Conservation (phyloP, 2,329 filamentous ascomycete genomes). For the Diaporthe longicolla region DNA sequence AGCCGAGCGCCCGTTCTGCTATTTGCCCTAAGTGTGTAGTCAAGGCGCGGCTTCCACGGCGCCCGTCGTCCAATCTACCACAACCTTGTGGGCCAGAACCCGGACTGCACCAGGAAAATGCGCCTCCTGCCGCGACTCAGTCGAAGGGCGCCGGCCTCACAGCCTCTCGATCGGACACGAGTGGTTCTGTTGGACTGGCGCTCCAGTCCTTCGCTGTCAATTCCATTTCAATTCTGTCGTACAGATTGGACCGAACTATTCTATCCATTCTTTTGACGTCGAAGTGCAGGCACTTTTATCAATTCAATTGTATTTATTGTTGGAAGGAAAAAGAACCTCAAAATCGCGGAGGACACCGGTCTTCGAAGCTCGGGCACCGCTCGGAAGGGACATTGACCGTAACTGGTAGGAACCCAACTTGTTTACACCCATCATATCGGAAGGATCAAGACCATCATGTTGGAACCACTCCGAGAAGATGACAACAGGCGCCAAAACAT, state of each 20-base stretch:
- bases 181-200: background rate
- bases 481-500: background rate
- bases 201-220: constrained; percentile 2
- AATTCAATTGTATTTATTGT: background rate
- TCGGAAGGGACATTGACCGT: background rate
- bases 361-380: background rate
- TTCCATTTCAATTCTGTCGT: background rate
- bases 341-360: background rate
- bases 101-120: background rate
- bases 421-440: too few species aligned
- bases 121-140: constrained; percentile 1
- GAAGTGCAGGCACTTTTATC: background rate
- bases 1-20: background rate
- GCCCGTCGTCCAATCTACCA: background rate
- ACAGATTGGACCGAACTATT: background rate
- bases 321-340: background rate
- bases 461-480: background rate
- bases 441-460: background rate
- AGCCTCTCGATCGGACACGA: background rate
- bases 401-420: background rate
- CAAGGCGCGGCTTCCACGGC: background rate
- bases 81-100: background rate
- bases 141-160: background rate
- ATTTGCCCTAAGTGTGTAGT: background rate
- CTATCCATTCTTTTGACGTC: background rate